Conservation (phyloP, 23 red algal species). For the Gracilaria domingensis region DNA sequence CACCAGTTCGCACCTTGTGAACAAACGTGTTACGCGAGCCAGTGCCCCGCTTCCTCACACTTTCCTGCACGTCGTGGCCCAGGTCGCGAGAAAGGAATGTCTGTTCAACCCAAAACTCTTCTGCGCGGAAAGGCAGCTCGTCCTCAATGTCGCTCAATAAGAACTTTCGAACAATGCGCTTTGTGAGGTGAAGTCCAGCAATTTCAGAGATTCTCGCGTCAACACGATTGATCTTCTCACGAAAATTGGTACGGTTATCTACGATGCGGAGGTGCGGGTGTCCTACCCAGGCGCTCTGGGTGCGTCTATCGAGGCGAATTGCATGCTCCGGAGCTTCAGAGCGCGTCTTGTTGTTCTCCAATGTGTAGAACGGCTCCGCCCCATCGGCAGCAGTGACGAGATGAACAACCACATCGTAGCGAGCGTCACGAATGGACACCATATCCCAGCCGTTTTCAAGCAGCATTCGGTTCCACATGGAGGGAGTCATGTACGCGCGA, state of each 20-base stretch:
- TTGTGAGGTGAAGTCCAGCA: conserved; percentile 72
- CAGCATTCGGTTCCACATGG: conserved; percentile 72
- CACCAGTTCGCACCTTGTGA: conserved; percentile 68
- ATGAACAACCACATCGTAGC: conserved; percentile 88
- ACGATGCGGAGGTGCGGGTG: conserved; percentile 80
- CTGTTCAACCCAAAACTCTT: conserved; percentile 79
- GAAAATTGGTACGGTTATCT: conserved; percentile 80
- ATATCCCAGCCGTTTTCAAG: conserved; percentile 60
- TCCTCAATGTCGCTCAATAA: conserved; percentile 37
- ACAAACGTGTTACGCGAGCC: conserved; percentile 65
- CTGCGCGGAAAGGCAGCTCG: conserved; percentile 36
- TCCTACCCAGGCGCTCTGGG: conserved; percentile 78
- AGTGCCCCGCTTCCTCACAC: conserved; percentile 69
- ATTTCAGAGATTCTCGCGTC: conserved; percentile 60
- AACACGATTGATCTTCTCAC: conserved; percentile 83
- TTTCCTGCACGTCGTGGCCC: conserved; percentile 59
- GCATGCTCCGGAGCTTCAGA: conserved; percentile 71
- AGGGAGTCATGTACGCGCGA: conserved; percentile 76
- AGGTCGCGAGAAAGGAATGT: conserved; percentile 58
- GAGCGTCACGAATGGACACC: conserved; percentile 71
- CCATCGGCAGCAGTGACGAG: conserved; percentile 93
- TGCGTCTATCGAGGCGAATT: conserved; percentile 49
- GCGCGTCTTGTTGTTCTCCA: conserved; percentile 68
- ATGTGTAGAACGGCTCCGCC: conserved; percentile 56
- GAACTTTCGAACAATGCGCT: conserved; percentile 75